Base-by-base conservation (phyloP, 1,284 basidiomycete genomes). In the Grifola frondosa region DNA sequence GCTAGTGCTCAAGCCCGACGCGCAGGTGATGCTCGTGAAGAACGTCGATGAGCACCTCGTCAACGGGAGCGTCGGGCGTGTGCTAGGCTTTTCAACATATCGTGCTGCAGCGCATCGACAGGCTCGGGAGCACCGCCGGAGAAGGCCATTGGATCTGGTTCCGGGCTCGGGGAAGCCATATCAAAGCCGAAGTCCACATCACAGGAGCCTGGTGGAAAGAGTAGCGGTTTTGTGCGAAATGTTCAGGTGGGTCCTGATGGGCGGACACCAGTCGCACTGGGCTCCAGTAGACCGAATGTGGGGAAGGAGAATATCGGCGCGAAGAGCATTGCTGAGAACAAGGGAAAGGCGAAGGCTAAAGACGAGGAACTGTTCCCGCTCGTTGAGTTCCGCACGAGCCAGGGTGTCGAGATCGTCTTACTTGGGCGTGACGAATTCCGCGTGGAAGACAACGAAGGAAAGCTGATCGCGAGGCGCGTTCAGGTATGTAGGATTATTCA, bases 1-100 rank as follows among this genome's bases (percentile, higher is more conserved):
- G 59, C 67, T 64, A 8, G 50, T 59, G 48, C 54, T 62, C 26
- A 56, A 79, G 66, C 65, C 80, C 24, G 79, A 77, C 22, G 76
- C 80, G 9, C 80, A 84, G 59, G 82, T 84, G 1, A 84, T 85
- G 81, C 70, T 95, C 16, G 80, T 94, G 37, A 81, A 81, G 74
- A 80, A 80, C 46, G 56, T 80, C 16, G 62, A 74, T 37, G 66
- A 66, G 46, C 54, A 49, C 7, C 61, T 68, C 30, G 66, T 68
- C 11, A 68, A 68, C 40, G 66, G 66, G 4, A 65, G 59, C 37
- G 62, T 68, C 42, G 66, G 66, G 5, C 61, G 61, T 9, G 55
- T 68, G 7, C 49, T 73, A 12, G 64, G 62, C 2, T 69, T 69
- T 53, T 53, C 34, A 47, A 42, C 10, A 38, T 57, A 25, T 30